Percentiles rank a stretch among this genome's conserved stretches.
These are phyloP conservation scores for Byssothecium circinans DNA, from an alignment of 2,329 filamentous ascomycete species.

Conservation along the genomic window DNA sequence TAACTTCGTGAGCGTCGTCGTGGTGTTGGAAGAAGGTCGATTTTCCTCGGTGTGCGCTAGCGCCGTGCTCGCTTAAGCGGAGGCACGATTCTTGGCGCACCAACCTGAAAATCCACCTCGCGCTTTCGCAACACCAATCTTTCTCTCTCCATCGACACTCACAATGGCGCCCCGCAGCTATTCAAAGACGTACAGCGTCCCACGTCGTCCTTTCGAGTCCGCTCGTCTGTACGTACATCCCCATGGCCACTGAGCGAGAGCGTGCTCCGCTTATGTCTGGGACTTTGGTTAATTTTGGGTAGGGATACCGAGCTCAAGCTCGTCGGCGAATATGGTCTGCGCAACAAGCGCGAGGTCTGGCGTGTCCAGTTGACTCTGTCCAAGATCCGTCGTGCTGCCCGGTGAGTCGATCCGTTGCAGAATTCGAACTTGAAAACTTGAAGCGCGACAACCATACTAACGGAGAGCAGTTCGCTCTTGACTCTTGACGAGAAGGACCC, in stretches of 20 bases:
- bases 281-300: slow-evolving; percentile 66
- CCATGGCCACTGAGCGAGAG: slow-evolving; percentile 96
- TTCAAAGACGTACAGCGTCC: slow-evolving; percentile 99
- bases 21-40: neutral
- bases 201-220: slow-evolving; percentile 97
- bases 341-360: slow-evolving; percentile 99
- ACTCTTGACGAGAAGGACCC: slow-evolving; percentile 99
- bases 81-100: neutral
- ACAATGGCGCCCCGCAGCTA: slow-evolving; percentile 66
- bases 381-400: slow-evolving; percentile 99
- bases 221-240: slow-evolving; percentile 92
- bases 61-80: neutral
- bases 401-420: too few relatives aligned
- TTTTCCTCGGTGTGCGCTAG: neutral
- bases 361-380: slow-evolving; percentile 98
- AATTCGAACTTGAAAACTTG: too few relatives aligned
- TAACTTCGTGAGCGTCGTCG: neutral
- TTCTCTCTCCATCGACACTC: slow-evolving; percentile 39
- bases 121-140: slow-evolving; percentile 2
- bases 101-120: neutral
- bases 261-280: slow-evolving; percentile 98
- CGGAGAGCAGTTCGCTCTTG: slow-evolving; percentile 81
- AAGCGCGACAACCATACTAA: slow-evolving; percentile 13
- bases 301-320: slow-evolving; percentile 99
- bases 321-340: slow-evolving; percentile 99